Evolutionary conservation across 2,329 filamentous ascomycete genomes (phyloP), one percentile per base, ranked within the genome.

Genomic region (Verticillium alfalfae): DNA sequence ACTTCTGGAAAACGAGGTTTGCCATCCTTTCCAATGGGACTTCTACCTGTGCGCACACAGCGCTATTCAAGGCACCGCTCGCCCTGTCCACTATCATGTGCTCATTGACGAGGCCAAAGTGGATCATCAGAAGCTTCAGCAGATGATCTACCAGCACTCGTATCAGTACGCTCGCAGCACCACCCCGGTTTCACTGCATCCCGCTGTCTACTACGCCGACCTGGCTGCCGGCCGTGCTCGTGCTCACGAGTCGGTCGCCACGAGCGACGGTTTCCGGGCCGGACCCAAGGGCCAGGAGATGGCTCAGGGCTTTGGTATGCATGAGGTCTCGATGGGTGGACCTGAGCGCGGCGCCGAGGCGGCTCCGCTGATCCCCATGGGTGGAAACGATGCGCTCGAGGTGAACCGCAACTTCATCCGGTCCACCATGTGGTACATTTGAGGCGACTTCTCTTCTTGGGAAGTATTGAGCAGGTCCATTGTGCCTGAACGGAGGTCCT

Each of bases 141-240:
- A 88, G 61, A 90, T 98, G 84, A 89, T 98, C 26, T 98, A 98
- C 69, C 90, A 97, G 67, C 93, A 97, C 65, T 96, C 90, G 55
- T 99, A 97, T 75, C 92, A 96, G 61, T 99, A 97, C 70, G 88
- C 90, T 61, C 87, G 95, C 16, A 95, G 93, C 0, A 98, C 93
- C 0, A 98, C 94, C 0, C 92, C 95, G 0, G 93, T 99, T 0
- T 97, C 93, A 0, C 76, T 95, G 0, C 91, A 88, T 66, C 95
- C 95, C 0, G 93, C 95, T 0, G 89, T 98, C 0, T 99, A 99
- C 81, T 99, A 99, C 68, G 93, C 96, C 0, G 95, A 99, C 75
- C 77, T 99, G 65, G 93, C 93, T 38, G 89, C 92, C 9, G 86
- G 87, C 62, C 91, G 95, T 58, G 92, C 91, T 22, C 87, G 88